phyloP scores from a whole-genome alignment of 1,139 yeast genomes.

The Meyerozyma carpophila region DNA sequence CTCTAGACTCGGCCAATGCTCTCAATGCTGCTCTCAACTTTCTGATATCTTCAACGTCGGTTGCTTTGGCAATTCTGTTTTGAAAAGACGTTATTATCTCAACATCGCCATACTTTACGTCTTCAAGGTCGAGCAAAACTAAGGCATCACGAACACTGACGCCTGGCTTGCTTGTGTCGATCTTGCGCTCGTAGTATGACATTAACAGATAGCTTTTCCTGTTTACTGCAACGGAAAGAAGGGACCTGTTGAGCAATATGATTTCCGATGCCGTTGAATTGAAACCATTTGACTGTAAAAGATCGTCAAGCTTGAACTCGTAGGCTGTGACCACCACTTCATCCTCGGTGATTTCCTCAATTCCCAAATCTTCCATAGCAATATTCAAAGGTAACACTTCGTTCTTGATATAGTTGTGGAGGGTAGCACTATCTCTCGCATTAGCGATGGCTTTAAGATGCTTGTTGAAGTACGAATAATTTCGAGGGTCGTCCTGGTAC shows the following conservation, averaged over 20 bases:
- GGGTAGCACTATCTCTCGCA: conserved; percentile 35
- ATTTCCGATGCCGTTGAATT: conserved; percentile 37
- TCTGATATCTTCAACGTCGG: conserved; percentile 32
- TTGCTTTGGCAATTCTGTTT: conserved; percentile 17
- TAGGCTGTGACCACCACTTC: conserved; percentile 71
- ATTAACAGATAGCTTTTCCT: conserved; percentile 39
- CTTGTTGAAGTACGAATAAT: conserved; percentile 27
- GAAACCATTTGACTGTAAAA: conserved; percentile 57
- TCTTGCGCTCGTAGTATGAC: conserved; percentile 40
- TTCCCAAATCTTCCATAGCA: conserved; percentile 59
- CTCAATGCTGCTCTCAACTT: conserved; percentile 47
- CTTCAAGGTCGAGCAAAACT: background rate
- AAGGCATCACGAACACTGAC: conserved; percentile 4
- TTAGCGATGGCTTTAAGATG: conserved; percentile 40
- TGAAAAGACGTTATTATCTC: conserved; percentile 55
- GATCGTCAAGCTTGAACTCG: conserved; percentile 57
- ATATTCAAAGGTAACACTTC: conserved; percentile 51
- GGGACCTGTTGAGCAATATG: conserved; percentile 24
- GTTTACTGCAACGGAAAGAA: conserved; percentile 37
- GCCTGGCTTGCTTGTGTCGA: conserved; percentile 16
- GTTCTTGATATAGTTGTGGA: conserved; percentile 42
- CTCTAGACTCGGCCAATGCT: conserved; percentile 40
- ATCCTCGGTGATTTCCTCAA: conserved; percentile 66
- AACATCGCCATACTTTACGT: conserved; percentile 34
- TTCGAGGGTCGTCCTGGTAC: conserved; percentile 28